Base-by-base conservation (phyloP, 208 protist genomes). In the Blastocrithidia nonstop region DNA sequence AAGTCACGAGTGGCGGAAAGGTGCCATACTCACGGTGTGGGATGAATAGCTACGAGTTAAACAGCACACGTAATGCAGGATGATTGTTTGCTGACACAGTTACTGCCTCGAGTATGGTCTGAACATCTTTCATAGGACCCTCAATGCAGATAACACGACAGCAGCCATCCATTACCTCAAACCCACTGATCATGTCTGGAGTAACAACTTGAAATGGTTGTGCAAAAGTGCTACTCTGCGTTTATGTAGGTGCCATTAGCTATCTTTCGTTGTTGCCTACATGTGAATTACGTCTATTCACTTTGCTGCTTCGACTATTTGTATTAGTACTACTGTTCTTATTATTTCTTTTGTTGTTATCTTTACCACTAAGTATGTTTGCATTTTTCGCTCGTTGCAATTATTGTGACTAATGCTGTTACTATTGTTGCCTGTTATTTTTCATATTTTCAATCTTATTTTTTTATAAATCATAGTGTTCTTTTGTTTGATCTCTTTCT, bases 11-110 rank as follows among this genome's bases (percentile, higher is more conserved):
- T 0, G 84, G 68, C 17, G 84, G 84, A 44, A 81, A 93, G 6
- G 48, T 47, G 6, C 66, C 6, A 46, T 89, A 93, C 1, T 50
- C 36, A 1, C 84, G 84, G 21, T 43, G 36, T 11, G 79, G 78
- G 13, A 77, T 48, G 55, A 88, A 87, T 11, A 82, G 59, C 36
- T 93, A 78, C 19, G 70, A 66, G 48, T 93, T 93, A 43, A 88
- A 71, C 8, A 81, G 56, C 36, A 93, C 13, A n/a, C 24, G 26
- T 11, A 76, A 21, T 36, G 33, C 49, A 32, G 48, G 45, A 38
- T 45, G 40, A 31, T 24, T 39, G 29, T 5, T 53, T 52, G 13
- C 45, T 67, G 6, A 26, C 37, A 73, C 50, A 9, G 40, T 45
- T 19, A 22, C 23, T n/a, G 37, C 37, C 6, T 42, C 44, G 19